A percentile compares a stretch with the other conserved stretches of the same genome.
phyloP scores from a whole-genome alignment of 352 stramenopile genomes.

The Phytophthora citricola region DNA sequence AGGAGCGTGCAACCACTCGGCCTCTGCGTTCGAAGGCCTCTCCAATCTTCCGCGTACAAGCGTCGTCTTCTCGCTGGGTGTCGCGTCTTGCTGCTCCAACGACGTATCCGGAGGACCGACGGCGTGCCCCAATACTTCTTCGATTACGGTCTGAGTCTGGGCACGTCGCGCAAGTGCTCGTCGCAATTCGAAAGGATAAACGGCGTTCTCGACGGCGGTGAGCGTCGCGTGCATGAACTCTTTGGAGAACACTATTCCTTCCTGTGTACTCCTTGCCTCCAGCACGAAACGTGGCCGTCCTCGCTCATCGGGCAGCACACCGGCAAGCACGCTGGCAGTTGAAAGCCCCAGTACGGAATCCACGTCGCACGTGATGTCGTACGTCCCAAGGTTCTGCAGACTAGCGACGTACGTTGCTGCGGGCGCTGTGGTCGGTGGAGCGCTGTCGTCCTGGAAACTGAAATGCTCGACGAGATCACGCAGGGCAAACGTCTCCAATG shows the following conservation, averaged over 20 bases:
- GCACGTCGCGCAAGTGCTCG: conserved; percentile 38
- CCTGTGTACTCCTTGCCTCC: conserved; percentile 56
- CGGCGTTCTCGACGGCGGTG: conserved; percentile 70
- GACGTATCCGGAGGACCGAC: conserved; percentile 32
- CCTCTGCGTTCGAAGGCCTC: conserved; percentile 20
- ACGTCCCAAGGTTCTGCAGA: conserved; percentile 47
- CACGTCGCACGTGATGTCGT: conserved; percentile 51
- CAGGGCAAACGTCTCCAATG: conserved; percentile 58
- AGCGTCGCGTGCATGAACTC: conserved; percentile 61
- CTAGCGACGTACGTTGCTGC: conserved; percentile 52
- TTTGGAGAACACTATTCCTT: conserved; percentile 52
- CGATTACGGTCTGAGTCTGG: conserved; percentile 34
- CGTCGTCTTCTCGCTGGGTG: conserved; percentile 1
- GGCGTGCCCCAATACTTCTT: conserved; percentile 47
- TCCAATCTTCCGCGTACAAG: conserved; percentile 11
- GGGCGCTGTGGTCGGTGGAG: conserved; percentile 11
- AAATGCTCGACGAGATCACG: conserved; percentile 46
- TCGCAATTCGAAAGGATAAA: conserved; percentile 70
- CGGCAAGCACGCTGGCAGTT: conserved; percentile 33
- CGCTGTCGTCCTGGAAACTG: conserved; percentile 15
- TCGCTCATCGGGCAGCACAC: conserved; percentile 56
- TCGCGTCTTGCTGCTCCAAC: conserved; percentile 11
- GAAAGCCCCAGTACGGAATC: conserved; percentile 43
- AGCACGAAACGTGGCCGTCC: conserved; percentile 64
- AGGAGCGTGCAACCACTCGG: conserved; percentile 43